Percentiles rank a stretch among this genome's conserved stretches.
These are phyloP conservation scores for Arthrinium puccinioides DNA, from an alignment of 2,329 filamentous ascomycete genomes.

Conservation along the genomic window DNA sequence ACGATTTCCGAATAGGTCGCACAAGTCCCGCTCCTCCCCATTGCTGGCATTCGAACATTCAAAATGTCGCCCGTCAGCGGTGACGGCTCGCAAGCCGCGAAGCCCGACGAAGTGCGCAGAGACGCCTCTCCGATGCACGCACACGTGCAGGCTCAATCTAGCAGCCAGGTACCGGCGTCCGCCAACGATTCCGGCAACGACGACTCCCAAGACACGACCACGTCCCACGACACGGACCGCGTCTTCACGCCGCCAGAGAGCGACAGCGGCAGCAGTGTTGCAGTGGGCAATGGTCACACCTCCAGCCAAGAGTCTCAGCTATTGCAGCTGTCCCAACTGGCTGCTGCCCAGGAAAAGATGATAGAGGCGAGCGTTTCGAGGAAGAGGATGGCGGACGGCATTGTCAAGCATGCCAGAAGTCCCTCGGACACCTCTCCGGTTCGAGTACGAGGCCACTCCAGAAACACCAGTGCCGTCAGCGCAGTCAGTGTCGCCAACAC, in stretches of 20 bases:
- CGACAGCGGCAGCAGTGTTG: conserved; percentile 32
- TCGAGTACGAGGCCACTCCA: conserved; percentile 50
- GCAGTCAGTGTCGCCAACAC: conserved; percentile 55
- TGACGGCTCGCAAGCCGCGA: conserved; percentile 1
- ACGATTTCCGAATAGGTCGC: too few species aligned
- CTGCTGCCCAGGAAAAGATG: conserved; percentile 45
- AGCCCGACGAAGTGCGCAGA: not conserved
- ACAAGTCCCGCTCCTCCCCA: too few species aligned
- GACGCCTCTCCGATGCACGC: not conserved
- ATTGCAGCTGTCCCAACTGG: conserved; percentile 50
- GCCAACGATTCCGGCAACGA: conserved; percentile 25
- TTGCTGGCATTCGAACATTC: not conserved
- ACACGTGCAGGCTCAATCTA: not conserved
- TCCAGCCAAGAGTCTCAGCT: conserved; percentile 51
- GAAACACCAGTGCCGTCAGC: conserved; percentile 64
- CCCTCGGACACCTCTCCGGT: conserved; percentile 38
- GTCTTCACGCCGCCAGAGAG: conserved; percentile 36
- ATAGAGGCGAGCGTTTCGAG: conserved; percentile 34
- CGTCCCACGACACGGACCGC: conserved; percentile 30
- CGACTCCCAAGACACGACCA: conserved; percentile 36
- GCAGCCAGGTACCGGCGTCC: not conserved
- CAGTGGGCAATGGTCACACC: conserved; percentile 28
- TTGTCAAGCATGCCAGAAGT: conserved; percentile 49
- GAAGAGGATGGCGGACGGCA: conserved; percentile 73
- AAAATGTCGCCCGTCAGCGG: conserved; percentile 1